phyloP scores from a whole-genome alignment of 1,139 yeast genomes.

The Yamadazyma taylorii region DNA sequence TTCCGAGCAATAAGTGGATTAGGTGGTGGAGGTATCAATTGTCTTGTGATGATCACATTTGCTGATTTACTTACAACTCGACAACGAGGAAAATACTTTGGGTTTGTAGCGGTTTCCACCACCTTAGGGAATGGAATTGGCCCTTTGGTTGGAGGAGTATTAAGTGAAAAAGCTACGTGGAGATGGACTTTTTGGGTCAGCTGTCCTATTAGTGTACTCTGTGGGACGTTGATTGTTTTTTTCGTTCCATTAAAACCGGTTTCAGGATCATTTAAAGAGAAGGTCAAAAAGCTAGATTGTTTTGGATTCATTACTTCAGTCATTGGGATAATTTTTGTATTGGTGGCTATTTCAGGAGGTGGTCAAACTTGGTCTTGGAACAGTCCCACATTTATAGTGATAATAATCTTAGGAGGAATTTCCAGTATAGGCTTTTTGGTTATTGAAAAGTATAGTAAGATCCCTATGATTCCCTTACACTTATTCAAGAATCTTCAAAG shows the following conservation, averaged over 20 bases:
- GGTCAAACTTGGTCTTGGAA: constrained; percentile 53
- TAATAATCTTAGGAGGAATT: constrained; percentile 46
- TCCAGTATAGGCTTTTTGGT: constrained; percentile 37
- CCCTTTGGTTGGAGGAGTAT: constrained; percentile 53
- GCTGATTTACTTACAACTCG: constrained; percentile 43
- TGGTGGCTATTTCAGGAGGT: constrained; percentile 55
- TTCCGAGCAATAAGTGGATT: constrained; percentile 46
- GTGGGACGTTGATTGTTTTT: constrained; percentile 23
- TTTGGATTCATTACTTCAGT: constrained; percentile 46
- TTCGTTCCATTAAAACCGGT: constrained; percentile 30
- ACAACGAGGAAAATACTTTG: constrained; percentile 46
- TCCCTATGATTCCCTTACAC: constrained; percentile 51
- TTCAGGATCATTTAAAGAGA: constrained; percentile 24
- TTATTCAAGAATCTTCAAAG: constrained; percentile 41
- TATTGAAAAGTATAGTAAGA: constrained; percentile 36
- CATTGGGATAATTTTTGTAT: constrained; percentile 41
- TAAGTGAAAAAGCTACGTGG: constrained; percentile 47
- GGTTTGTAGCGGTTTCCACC: constrained; percentile 48
- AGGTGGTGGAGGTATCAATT: constrained; percentile 47
- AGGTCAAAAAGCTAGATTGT: constrained; percentile 46
- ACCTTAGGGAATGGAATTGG: constrained; percentile 57
- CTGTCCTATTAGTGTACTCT: constrained; percentile 39
- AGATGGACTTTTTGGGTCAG: constrained; percentile 47
- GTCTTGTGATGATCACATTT: constrained; percentile 43
- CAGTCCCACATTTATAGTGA: constrained; percentile 43